Evolutionary conservation across 768 basidiomycete genomes (phyloP).

Genomic region (Auriscalpium microsporum): DNA sequence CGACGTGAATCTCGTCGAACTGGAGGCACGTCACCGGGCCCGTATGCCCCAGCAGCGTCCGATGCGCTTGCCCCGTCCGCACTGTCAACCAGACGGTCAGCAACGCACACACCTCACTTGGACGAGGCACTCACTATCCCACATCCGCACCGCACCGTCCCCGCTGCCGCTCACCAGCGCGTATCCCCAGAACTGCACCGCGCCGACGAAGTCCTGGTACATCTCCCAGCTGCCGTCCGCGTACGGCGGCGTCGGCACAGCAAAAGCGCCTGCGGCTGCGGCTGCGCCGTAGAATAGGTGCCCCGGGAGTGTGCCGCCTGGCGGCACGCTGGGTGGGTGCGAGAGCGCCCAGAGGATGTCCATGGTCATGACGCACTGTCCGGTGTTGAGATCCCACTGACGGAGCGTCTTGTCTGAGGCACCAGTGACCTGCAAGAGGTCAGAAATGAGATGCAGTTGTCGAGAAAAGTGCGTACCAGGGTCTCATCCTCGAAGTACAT

Average conservation of each 20-base stretch:
- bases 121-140: conserved; percentile 77
- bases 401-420: conserved; percentile 97
- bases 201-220: conserved; percentile 96
- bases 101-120: neutral
- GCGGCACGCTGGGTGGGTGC: conserved; percentile 53
- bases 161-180: conserved; percentile 95
- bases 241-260: conserved; percentile 78
- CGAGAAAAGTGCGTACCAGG: conserved; percentile 45
- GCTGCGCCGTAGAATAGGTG: conserved; percentile 44
- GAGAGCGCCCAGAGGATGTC: conserved; percentile 99
- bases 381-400: conserved; percentile 96
- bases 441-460: neutral
- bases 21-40: conserved; percentile 89
- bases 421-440: conserved; percentile 69
- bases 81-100: conserved; percentile 38
- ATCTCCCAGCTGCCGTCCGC: conserved; percentile 90
- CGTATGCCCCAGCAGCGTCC: conserved; percentile 88
- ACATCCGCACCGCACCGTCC: conserved; percentile 96
- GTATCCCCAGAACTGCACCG: conserved; percentile 98
- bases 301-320: conserved; percentile 33
- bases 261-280: conserved; percentile 56
- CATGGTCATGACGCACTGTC: conserved; percentile 99
- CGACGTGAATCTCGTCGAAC: conserved; percentile 93
- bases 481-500: conserved; percentile 95
- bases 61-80: conserved; percentile 95